Evolutionary conservation across 1,139 yeast species (phyloP), one percentile per base, ranked within the genome.

Genomic region (Yamadazyma songkhlaensis): DNA sequence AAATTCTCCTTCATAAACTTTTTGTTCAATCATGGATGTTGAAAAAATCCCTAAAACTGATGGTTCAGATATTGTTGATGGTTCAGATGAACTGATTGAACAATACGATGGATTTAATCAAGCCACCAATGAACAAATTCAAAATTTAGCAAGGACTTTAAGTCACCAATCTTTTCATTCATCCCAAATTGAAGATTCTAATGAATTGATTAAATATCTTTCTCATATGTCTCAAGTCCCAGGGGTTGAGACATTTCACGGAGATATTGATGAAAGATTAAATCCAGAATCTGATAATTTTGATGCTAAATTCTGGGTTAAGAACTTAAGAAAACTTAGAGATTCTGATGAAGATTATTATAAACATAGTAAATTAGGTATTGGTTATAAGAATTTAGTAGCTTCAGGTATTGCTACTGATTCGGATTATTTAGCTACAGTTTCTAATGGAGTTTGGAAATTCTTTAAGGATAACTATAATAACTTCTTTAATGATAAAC

Each of bases 351-450:
- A 81, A 1, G 88, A 80, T 4, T 72, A 79, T 51, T 84, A 78
- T 58, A 79, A 79, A 48, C 79, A 79, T 11, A 69, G 78, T 31
- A 68, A 76, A 12, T 61, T 85, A 39, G 95, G 95, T 10, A 67
- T 88, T 31, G 74, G 84, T 6, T 88, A 81, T 69, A 73, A 76
- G 42, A 64, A 85, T 49, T 62, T 88, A 47, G 62, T 84, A 37
- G 94, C 92, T 2, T 75, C 70, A 47, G 96, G 96, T 42, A 73
- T 74, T 42, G 89, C 94, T 9, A 69, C 84, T 3, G 94, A 84
- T 52, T 76, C 90, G 2, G 92, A 85, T 53, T 88, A 83, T 60
- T 95, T 86, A 58, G 66, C 84, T 20, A 86, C 89, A 1, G 81
- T 84, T 8, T 53, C 72, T 21, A 86, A 84, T 53, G 64, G 72